Conservation (phyloP, 2,329 filamentous ascomycete genomes). For the Aspergillus oerlinghausenensis region DNA sequence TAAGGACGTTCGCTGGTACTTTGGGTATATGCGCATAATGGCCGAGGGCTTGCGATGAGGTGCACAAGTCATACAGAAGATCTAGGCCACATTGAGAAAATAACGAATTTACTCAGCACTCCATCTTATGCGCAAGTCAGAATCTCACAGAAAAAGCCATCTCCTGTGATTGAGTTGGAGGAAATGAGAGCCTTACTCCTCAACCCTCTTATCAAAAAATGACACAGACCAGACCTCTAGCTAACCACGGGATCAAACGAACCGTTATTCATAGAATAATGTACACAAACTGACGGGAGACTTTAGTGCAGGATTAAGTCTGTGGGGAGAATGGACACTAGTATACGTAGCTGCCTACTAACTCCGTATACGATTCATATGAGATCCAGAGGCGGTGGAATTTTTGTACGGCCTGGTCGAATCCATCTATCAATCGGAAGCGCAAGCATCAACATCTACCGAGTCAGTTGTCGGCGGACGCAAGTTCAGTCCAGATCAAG, state of each 20-base stretch:
- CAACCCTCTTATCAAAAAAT: no score
- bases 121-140: background rate
- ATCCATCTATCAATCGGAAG: background rate
- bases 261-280: background rate
- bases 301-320: background rate
- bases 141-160: background rate
- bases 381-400: background rate
- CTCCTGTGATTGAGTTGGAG: no score
- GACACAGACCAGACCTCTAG: no score
- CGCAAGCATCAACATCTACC: background rate
- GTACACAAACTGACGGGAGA: background rate
- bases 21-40: background rate
- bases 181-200: no score
- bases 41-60: background rate
- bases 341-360: no score
- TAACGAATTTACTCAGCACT: background rate
- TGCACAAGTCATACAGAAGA: background rate
- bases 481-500: background rate
- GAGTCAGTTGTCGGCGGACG: background rate
- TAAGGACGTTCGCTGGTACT: background rate
- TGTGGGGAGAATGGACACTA: no score
- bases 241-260: no score
- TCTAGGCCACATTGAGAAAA: background rate
- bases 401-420: background rate
- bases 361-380: no score